Conservation (phyloP, 2,329 filamentous ascomycete species). For the Alternaria sp. region DNA sequence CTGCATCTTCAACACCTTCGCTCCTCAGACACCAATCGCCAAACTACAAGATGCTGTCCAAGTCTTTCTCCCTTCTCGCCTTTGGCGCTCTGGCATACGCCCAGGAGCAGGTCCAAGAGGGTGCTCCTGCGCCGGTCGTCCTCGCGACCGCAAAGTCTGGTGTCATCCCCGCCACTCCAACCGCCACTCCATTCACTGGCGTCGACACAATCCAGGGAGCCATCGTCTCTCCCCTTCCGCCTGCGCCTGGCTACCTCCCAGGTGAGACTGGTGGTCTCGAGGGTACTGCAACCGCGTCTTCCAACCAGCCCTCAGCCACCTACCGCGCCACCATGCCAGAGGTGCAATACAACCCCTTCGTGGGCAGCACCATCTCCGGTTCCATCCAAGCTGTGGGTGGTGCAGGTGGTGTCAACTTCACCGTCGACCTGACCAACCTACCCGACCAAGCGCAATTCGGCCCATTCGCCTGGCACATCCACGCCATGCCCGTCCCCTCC, state of each 20-base stretch:
- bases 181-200: slow-evolving; percentile 23
- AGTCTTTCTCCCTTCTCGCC: slow-evolving; percentile 14
- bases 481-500: slow-evolving; percentile 43
- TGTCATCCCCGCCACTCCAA: slow-evolving; percentile 27
- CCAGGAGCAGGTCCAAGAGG: slow-evolving; percentile 25
- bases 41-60: slow-evolving; percentile 1
- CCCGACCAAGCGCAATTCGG: slow-evolving; percentile 34
- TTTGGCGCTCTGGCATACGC: slow-evolving; percentile 16
- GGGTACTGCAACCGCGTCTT: slow-evolving; percentile 28
- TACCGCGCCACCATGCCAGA: slow-evolving; percentile 31
- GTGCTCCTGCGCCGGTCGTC: slow-evolving; percentile 20
- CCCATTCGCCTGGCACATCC: slow-evolving; percentile 48
- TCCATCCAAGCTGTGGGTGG: slow-evolving; percentile 39
- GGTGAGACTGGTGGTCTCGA: slow-evolving; percentile 15
- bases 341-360: slow-evolving; percentile 29
- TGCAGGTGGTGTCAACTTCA: slow-evolving; percentile 45
- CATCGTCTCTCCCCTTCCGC: slow-evolving; percentile 28
- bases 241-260: slow-evolving; percentile 27
- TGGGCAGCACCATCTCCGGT: slow-evolving; percentile 34
- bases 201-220: slow-evolving; percentile 35
- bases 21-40: background rate
- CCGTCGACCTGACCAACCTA: slow-evolving; percentile 47
- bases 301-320: slow-evolving; percentile 24
- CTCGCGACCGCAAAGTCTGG: slow-evolving; percentile 30
- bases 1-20: background rate